Evolutionary conservation across 2,329 filamentous ascomycete genomes (phyloP).

Genomic region (Rugonectria rugulosa): DNA sequence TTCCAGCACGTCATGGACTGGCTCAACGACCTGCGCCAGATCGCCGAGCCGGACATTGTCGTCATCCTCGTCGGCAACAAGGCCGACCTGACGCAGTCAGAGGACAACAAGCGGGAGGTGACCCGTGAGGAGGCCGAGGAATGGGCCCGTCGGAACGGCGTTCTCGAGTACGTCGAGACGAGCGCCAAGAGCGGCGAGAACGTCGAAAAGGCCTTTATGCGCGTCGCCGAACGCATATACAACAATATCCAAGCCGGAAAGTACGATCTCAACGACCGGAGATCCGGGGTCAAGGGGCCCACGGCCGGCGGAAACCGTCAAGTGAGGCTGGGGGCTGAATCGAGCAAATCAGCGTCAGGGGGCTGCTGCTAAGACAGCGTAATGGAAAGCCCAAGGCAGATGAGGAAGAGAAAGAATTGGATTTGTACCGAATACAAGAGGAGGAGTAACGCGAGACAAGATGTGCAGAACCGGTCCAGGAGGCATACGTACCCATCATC

Average conservation of each 20-base stretch:
- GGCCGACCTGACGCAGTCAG: slow-evolving; percentile 73
- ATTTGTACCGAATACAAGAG: slow-evolving; percentile 9
- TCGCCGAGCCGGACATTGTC: slow-evolving; percentile 94
- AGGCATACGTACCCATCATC: slow-evolving; percentile 36
- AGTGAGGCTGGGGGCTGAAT: slow-evolving; percentile 56
- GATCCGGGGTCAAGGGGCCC: slow-evolving; percentile 87
- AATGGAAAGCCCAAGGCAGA: background rate
- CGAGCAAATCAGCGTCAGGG: slow-evolving; percentile 48
- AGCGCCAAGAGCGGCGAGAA: slow-evolving; percentile 94
- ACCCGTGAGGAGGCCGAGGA: slow-evolving; percentile 83
- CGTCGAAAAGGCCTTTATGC: slow-evolving; percentile 90
- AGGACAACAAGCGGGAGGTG: slow-evolving; percentile 77
- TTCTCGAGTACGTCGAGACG: slow-evolving; percentile 95
- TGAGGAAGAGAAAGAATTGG: background rate
- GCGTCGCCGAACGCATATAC: slow-evolving; percentile 94
- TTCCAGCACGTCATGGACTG: slow-evolving; percentile 91
- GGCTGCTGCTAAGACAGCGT: slow-evolving; percentile 56
- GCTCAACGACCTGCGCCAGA: slow-evolving; percentile 92
- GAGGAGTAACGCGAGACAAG: slow-evolving; percentile 4
- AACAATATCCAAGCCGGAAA: slow-evolving; percentile 94
- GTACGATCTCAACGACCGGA: slow-evolving; percentile 92
- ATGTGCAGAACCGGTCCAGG: slow-evolving; percentile 25
- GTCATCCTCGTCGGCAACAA: slow-evolving; percentile 97
- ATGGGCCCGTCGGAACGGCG: slow-evolving; percentile 86
- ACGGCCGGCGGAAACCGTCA: slow-evolving; percentile 56